Evolutionary conservation across 2,329 filamentous ascomycete genomes (phyloP).

Genomic region (Penicillium concentricum): DNA sequence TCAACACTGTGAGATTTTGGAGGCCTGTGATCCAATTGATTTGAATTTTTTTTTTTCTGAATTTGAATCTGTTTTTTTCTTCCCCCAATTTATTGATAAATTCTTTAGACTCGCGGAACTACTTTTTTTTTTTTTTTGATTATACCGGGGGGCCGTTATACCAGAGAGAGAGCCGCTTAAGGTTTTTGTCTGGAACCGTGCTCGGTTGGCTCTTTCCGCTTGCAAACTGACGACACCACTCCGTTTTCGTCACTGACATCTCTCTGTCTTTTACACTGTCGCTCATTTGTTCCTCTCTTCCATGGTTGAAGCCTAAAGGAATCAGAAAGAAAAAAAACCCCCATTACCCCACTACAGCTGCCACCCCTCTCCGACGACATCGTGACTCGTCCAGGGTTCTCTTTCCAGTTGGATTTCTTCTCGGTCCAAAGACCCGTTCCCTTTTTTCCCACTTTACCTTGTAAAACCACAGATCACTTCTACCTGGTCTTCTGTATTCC

Average conservation of each 20-base stretch:
- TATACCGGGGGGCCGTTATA: background rate
- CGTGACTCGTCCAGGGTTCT: constrained; percentile 21
- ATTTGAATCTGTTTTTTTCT: background rate
- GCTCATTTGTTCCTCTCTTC: constrained; percentile 7
- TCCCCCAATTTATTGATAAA: background rate
- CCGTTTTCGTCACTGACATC: constrained; percentile 29
- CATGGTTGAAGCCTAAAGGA: constrained; percentile 16
- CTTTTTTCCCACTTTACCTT: constrained; percentile 12
- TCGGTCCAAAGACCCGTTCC: constrained; percentile 28
- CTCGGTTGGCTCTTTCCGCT: constrained; percentile 35
- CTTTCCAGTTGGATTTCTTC: constrained; percentile 2
- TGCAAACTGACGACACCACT: constrained; percentile 39
- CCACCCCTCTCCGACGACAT: constrained; percentile 19
- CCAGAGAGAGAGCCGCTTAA: constrained; percentile 18
- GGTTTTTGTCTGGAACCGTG: constrained; percentile 31
- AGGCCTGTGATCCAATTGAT: constrained; percentile 10
- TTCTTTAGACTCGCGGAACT: background rate
- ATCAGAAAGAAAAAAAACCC: constrained; percentile 6
- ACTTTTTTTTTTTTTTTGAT: background rate
- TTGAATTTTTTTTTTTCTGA: constrained; percentile 6
- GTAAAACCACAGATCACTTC: constrained; percentile 24
- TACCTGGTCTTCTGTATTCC: constrained; percentile 17
- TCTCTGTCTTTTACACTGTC: background rate
- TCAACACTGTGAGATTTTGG: constrained; percentile 3
- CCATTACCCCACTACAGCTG: constrained; percentile 21